Evolutionary conservation across 1,284 basidiomycete species (phyloP), one percentile per base, ranked within the genome.

Genomic region (Ustilago xerochloae): DNA sequence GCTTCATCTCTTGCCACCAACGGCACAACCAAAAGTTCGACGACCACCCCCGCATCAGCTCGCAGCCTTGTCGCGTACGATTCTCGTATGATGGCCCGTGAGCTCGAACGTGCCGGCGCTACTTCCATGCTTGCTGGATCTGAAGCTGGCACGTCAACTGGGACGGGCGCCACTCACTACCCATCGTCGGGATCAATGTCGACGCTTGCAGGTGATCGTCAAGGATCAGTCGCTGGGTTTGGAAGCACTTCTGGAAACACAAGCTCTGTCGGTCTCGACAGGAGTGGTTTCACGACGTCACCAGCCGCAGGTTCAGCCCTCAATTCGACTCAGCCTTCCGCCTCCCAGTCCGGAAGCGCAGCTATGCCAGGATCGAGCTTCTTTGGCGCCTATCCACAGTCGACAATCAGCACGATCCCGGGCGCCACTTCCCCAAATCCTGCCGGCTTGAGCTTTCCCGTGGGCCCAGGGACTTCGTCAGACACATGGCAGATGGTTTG

Each of bases 401-500:
- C 49, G 10, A 38, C 49, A 13, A 35, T 63, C 3, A 33, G 28
- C 8, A 26, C 30, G 6, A 3, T 55, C 8, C 28, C 63, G 13
- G 43, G 52, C 16, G 63, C 56, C 2, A 50, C 60, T 0, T 72
- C 69, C 2, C 63, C 70, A 15, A 68, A 68, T 20, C 66, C 66
- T 16, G 63, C 51, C 16, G 45, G 52, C 4, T 9, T 58, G 32
- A 52, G 20, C 46, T 63, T 69, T 39, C 52, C 52, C 8, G 32
- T 47, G 22, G 66, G 61, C 10, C 65, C 75, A 0, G 63, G 68
- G 16, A 47, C 65, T 15, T 64, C 52, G 13, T 75, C 65, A 2
- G 78, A 81, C 30, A 68, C 71, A 10, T 95, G 93, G 93, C 89
- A 90, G 58, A 87, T 89, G 41, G 86, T 97, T 20, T 93, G 94